These are phyloP conservation scores for Aspergillus carbonarius DNA, from an alignment of 2,329 filamentous ascomycete genomes.

Conservation along the genomic window DNA sequence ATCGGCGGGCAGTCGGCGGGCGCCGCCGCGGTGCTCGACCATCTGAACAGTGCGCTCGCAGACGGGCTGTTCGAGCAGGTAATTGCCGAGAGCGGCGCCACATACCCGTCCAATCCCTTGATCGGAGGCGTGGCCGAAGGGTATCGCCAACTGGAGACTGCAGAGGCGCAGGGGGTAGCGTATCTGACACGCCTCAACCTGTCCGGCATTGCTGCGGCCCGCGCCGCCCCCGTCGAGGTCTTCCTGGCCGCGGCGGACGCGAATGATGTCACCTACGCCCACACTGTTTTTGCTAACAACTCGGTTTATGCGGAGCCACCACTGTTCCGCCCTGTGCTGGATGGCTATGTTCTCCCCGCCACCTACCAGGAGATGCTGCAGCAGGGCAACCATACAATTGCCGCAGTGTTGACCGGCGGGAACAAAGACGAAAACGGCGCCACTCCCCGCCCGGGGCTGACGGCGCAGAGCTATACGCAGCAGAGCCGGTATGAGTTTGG, in stretches of 20 bases:
- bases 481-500: conserved; percentile 20
- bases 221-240: conserved; percentile 35
- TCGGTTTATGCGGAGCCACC: conserved; percentile 22
- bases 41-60: conserved; percentile 26
- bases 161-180: conserved; percentile 21
- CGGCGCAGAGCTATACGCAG: conserved; percentile 15
- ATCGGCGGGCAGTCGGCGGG: conserved; percentile 33
- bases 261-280: conserved; percentile 20
- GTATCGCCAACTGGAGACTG: conserved; percentile 23
- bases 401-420: conserved; percentile 31
- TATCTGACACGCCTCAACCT: conserved; percentile 43
- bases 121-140: conserved; percentile 26
- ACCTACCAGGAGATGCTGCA: conserved; percentile 22
- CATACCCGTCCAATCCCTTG: conserved; percentile 26
- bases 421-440: conserved; percentile 29
- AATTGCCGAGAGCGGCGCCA: conserved; percentile 35
- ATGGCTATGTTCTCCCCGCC: conserved; percentile 28
- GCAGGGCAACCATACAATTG: conserved; percentile 18
- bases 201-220: conserved; percentile 40
- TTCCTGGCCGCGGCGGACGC: conserved; percentile 29
- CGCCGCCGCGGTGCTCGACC: conserved; percentile 26
- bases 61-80: conserved; percentile 24
- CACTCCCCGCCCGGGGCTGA: neutral
- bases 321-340: conserved; percentile 26
- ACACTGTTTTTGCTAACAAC: conserved; percentile 22